These are phyloP conservation scores for Rhizopus microsporus DNA, from an alignment of 371 early-diverging fungal genomes.

Conservation along the genomic window DNA sequence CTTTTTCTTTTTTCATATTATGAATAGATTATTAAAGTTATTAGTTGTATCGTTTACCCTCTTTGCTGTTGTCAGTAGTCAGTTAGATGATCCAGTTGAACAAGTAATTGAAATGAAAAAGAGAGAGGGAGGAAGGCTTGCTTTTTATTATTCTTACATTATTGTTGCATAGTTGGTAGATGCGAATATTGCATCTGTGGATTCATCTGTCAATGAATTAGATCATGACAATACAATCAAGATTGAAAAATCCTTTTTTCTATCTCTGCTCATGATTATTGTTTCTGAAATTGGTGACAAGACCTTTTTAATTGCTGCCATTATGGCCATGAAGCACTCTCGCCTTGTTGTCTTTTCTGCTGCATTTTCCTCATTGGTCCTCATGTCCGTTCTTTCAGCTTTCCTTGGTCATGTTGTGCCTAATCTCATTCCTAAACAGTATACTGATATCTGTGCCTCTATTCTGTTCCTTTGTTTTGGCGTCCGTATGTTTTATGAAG, in stretches of 20 bases:
- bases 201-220: background rate
- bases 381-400: constrained; percentile 96
- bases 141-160: constrained; percentile 1
- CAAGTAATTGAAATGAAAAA: constrained; percentile 16
- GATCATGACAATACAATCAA: background rate
- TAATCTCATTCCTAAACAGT: constrained; percentile 78
- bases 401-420: constrained; percentile 88
- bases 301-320: constrained; percentile 95
- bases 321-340: constrained; percentile 95
- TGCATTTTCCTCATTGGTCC: constrained; percentile 79
- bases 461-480: constrained; percentile 91
- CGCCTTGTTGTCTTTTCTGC: constrained; percentile 86
- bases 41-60: constrained; percentile 27
- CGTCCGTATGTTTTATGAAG: constrained; percentile 84
- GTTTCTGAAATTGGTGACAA: constrained; percentile 98
- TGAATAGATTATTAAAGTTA: constrained; percentile 38
- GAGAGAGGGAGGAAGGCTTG: background rate
- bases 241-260: constrained; percentile 45
- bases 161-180: constrained; percentile 7
- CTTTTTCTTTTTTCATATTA: background rate
- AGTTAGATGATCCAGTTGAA: constrained; percentile 29
- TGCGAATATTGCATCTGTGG: constrained; percentile 2
- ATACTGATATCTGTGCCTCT: constrained; percentile 83
- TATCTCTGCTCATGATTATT: constrained; percentile 80
- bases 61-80: constrained; percentile 12